Percentiles rank a stretch among this genome's conserved stretches.
Conservation (phyloP, 108 stramenopile species). For the Epithemia pelagica region DNA sequence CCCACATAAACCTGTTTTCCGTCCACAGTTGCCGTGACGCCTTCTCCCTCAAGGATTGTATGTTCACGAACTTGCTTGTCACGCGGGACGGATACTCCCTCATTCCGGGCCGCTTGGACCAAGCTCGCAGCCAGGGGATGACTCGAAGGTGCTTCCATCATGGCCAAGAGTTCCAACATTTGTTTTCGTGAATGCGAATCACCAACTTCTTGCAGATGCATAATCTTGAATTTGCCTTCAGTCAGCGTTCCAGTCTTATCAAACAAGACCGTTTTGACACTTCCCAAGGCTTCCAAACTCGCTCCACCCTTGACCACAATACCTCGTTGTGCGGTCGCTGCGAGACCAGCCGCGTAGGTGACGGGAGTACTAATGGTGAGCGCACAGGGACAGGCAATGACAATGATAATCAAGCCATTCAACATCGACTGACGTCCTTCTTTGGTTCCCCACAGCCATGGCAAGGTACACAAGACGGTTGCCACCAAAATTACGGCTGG, state of each 20-base stretch:
- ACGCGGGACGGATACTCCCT: constrained; percentile 39
- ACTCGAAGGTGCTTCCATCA: constrained; percentile 75
- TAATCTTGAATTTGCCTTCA: constrained; percentile 59
- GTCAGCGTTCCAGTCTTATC: constrained; percentile 92
- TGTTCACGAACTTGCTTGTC: constrained; percentile 40
- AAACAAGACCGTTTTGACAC: constrained; percentile 58
- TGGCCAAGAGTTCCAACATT: constrained; percentile 56
- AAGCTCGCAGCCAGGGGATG: constrained; percentile 78
- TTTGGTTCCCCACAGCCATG: constrained; percentile 66
- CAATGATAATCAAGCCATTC: constrained; percentile 81
- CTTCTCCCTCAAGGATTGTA: constrained; percentile 78
- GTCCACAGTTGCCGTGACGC: constrained; percentile 57
- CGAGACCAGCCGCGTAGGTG: constrained; percentile 82
- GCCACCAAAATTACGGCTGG: constrained; percentile 69
- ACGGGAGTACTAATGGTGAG: constrained; percentile 88
- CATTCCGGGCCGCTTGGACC: constrained; percentile 68
- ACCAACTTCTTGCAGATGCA: constrained; percentile 49
- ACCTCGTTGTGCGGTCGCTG: constrained; percentile 78
- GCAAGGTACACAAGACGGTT: constrained; percentile 66
- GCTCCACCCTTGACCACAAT: constrained; percentile 84
- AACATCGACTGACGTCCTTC: constrained; percentile 61
- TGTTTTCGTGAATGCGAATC: constrained; percentile 48
- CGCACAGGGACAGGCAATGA: constrained; percentile 94
- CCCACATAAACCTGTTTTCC: constrained; percentile 63
- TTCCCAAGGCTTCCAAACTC: constrained; percentile 76